Base-by-base conservation (phyloP, 257 asterid genomes). In the Echites panduratus region DNA sequence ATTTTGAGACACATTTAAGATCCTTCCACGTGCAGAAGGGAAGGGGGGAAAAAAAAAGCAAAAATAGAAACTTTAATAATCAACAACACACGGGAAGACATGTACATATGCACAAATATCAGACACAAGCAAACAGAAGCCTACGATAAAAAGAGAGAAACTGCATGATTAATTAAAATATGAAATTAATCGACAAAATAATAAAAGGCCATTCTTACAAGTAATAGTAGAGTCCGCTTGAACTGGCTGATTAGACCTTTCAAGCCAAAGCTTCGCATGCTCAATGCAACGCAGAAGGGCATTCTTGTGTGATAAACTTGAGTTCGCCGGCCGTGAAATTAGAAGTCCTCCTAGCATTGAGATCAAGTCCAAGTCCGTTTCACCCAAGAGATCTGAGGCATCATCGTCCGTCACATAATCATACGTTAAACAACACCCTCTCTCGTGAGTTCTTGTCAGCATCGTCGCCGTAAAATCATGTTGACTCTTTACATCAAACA, bases 361-460 rank as follows among this genome's bases (percentile, higher is more conserved):
- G 75, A 93, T 85, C 82, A 87, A 78, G 73, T 93, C 96, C 89
- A 93, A 80, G 73, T 93, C 98, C 76, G 77, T 66, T 76, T 95
- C 97, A 27, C 84, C 88, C 76, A 92, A 77, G 62, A 86, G 84
- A 67, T 86, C 96, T 20, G 83, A 83, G 0, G 83, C 82, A 41
- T 85, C 97, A 62, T 88, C 98, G 70, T 91, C 97, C 7, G 97
- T 90, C 41, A 93, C 96, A 69, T 84, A 87, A 79, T 93, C 98
- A 48, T 93, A 93, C 0, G 96, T 83, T 75, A 93, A 81, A 82
- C 98, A 91, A 76, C 91, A 89, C 1, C 85, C 88, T 84, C 97
- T 88, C 85, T 93, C 97, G 67, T 86, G 97, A 19, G 87, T 81
- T 88, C 89, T 90, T 10, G 86, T 83, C 75, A 87, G 73, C 96